Base-by-base conservation (phyloP, 2,329 filamentous ascomycete genomes). In the Lanzia echinophila region DNA sequence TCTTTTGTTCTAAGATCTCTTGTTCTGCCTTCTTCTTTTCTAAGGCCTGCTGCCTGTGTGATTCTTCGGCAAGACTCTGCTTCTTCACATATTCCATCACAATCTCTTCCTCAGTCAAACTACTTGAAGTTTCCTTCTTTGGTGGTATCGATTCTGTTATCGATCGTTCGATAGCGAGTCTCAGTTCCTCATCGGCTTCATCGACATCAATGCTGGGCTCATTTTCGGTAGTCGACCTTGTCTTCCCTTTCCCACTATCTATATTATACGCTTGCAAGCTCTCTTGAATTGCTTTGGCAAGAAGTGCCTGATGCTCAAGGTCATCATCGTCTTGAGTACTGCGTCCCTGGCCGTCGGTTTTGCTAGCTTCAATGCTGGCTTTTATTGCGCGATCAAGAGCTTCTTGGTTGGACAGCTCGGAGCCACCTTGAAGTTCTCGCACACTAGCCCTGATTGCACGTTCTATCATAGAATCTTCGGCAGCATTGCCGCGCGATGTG, bases 1-100 rank as follows among this genome's bases (percentile, higher is more conserved):
- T 52, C 13, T 52, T 36, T n/a, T n/a, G n/a, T n/a, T n/a, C n/a
- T n/a, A n/a, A n/a, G n/a, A n/a, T n/a, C n/a, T n/a, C n/a, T n/a
- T n/a, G n/a, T n/a, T n/a, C n/a, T n/a, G n/a, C n/a, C n/a, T n/a
- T n/a, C n/a, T n/a, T n/a, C 19, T 57, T 33, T 52, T 46, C 2
- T 7, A 39, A n/a, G n/a, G 54, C 42, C 41, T 44, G 42, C 43
- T 55, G 41, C 50, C 42, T 61, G 60, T 74, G 70, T 65, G 83
- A 75, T 60, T 84, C 83, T 69, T 92, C 88, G 0, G 79, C 76
- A 41, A 89, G 66, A 67, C 86, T 90, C 72, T 90, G 86, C 72
- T 83, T 86, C 75, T 86, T 87, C 39, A 90, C 78, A 68, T 88
- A 90, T 63, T 90, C 86, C 66, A 91, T 68, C 8, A 90, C 80